Conservation (phyloP, 192 early-diverging fungal species). For the Coemansia sp. region DNA sequence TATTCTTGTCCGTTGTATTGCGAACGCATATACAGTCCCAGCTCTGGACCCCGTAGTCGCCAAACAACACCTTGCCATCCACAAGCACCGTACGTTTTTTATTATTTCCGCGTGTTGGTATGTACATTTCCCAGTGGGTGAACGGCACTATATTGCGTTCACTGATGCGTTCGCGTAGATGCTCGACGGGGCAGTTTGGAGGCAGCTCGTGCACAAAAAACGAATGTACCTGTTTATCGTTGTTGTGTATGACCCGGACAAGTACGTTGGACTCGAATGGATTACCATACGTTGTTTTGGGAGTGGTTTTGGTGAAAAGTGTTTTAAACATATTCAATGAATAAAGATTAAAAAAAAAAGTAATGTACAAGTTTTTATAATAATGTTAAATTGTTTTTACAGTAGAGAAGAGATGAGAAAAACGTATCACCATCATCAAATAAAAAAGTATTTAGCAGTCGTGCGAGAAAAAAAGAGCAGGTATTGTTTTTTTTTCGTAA, state of each 20-base stretch:
- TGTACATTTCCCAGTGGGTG: slow-evolving; percentile 13
- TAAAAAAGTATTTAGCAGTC: too few relatives aligned
- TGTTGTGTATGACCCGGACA: slow-evolving; percentile 5
- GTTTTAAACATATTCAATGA: too few relatives aligned
- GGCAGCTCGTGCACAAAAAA: slow-evolving; percentile 36
- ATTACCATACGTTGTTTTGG: slow-evolving; percentile 19
- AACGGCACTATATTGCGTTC: slow-evolving; percentile 3
- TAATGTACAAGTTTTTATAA: too few relatives aligned
- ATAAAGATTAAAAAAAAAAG: too few relatives aligned
- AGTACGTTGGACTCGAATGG: slow-evolving; percentile 33
- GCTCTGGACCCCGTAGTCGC: slow-evolving; percentile 22
- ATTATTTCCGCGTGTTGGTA: neutral
- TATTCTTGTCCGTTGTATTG: too few relatives aligned
- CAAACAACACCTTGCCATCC: neutral
- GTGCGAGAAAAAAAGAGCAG: too few relatives aligned
- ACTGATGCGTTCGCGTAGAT: slow-evolving; percentile 8
- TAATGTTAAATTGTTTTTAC: too few relatives aligned
- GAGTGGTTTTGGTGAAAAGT: neutral
- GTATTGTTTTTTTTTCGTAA: too few relatives aligned
- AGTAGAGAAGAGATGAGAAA: too few relatives aligned
- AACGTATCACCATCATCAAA: too few relatives aligned
- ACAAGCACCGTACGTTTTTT: too few relatives aligned
- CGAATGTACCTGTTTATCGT: slow-evolving; percentile 9
- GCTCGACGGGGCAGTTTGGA: slow-evolving; percentile 21
- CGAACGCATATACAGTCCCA: slow-evolving; percentile 27